These are phyloP conservation scores for Plasmodium billcollinsi DNA, from an alignment of 169 alveolate species.

Conservation along the genomic window DNA sequence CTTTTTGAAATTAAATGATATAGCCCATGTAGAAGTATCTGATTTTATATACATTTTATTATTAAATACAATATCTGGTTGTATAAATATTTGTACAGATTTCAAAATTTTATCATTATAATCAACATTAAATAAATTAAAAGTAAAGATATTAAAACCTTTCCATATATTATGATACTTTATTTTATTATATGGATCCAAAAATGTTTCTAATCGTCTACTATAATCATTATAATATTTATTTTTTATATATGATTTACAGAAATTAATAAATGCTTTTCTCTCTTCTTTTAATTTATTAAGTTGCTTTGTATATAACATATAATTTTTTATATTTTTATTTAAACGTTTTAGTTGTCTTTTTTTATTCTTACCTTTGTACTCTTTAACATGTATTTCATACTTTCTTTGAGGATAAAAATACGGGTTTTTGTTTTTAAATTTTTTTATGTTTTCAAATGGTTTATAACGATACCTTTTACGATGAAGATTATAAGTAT, in stretches of 20 bases:
- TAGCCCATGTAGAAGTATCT: slow-evolving; percentile 74
- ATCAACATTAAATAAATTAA: slow-evolving; percentile 54
- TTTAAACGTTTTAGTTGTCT: slow-evolving; percentile 17
- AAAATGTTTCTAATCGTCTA: slow-evolving; percentile 27
- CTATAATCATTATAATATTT: slow-evolving; percentile 31
- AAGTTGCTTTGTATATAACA: slow-evolving; percentile 4
- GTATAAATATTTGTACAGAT: slow-evolving; percentile 35
- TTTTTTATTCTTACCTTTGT: slow-evolving; percentile 6
- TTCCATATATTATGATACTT: slow-evolving; percentile 59
- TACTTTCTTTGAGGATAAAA: background rate
- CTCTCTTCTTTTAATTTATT: slow-evolving; percentile 38
- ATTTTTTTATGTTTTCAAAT: background rate
- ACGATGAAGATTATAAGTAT: background rate
- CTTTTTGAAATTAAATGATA: slow-evolving; percentile 61
- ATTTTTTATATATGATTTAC: slow-evolving; percentile 31
- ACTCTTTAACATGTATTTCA: slow-evolving; percentile 10
- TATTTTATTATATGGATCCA: slow-evolving; percentile 56
- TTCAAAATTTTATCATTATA: slow-evolving; percentile 46
- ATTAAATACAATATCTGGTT: slow-evolving; percentile 73
- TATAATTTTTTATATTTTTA: slow-evolving; percentile 26
- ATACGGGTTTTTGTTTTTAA: background rate
- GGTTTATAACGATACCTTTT: background rate
- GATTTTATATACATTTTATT: slow-evolving; percentile 29
- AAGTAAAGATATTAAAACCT: slow-evolving; percentile 29
- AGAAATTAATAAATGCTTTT: slow-evolving; percentile 55